phyloP scores from a whole-genome alignment of 1,284 basidiomycete species.

The Pyrrhoderma noxium region DNA sequence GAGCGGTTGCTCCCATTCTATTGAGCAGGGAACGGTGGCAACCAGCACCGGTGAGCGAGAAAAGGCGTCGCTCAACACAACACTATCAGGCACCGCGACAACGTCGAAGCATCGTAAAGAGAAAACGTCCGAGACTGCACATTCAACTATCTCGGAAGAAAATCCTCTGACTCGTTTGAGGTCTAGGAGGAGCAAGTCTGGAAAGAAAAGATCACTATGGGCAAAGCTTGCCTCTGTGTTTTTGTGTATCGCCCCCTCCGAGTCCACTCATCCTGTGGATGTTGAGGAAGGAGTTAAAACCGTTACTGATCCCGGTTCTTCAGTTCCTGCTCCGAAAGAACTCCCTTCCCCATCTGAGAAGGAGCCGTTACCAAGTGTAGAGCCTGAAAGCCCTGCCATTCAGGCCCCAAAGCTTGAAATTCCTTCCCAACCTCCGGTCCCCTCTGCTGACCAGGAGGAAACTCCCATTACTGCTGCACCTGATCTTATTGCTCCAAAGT shows the following conservation, averaged over 20 bases:
- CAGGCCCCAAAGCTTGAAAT: constrained; percentile 4
- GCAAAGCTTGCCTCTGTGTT: constrained; percentile 17
- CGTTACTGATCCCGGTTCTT: constrained; percentile 16
- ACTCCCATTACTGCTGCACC: constrained; percentile 14
- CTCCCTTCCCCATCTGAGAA: constrained; percentile 15
- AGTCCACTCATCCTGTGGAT: constrained; percentile 31
- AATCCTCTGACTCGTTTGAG: constrained; percentile 20
- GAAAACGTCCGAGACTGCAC: constrained; percentile 33
- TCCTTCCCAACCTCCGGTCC: neutral
- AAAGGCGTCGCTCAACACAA: constrained; percentile 36
- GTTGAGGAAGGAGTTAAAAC: constrained; percentile 23
- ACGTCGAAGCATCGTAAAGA: constrained; percentile 30
- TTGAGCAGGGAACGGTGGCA: constrained; percentile 11
- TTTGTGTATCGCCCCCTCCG: constrained; percentile 36
- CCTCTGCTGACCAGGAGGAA: neutral
- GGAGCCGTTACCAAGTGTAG: constrained; percentile 2
- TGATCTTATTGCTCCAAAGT: constrained; percentile 19
- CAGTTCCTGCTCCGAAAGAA: constrained; percentile 5
- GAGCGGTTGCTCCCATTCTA: constrained; percentile 11
- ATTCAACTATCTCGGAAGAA: constrained; percentile 25
- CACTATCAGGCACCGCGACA: constrained; percentile 29
- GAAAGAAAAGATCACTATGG: constrained; percentile 15
- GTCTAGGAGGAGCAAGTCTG: constrained; percentile 4
- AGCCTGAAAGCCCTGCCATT: constrained; percentile 7
- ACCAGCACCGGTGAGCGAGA: constrained; percentile 24